Percentiles rank a stretch among this genome's conserved stretches.
These are phyloP conservation scores for Exobasidium cylindrosporum DNA, from an alignment of 1,284 basidiomycete species.

Conservation along the genomic window DNA sequence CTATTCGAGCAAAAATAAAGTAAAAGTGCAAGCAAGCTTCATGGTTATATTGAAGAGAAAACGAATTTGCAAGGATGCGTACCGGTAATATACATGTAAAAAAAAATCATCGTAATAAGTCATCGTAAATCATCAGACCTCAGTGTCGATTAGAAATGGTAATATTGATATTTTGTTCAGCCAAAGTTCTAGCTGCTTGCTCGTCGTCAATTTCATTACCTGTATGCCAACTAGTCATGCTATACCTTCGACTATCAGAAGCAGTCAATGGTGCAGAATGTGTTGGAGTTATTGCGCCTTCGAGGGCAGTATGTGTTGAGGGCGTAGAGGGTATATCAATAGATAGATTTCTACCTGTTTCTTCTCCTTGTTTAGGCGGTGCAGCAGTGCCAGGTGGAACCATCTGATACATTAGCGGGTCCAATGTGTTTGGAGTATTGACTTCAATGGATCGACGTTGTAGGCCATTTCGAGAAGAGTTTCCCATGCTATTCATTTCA, in stretches of 20 bases:
- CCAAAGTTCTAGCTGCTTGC: neutral
- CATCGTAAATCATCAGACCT: too few species aligned
- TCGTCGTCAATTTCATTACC: conserved; percentile 1
- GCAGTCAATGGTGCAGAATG: neutral
- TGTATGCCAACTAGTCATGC: conserved; percentile 4
- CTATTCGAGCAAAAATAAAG: too few species aligned
- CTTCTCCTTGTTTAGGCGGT: neutral
- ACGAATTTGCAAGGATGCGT: too few species aligned
- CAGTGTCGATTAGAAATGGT: neutral
- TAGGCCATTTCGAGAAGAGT: neutral
- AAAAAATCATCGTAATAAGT: too few species aligned
- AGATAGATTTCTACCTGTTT: neutral
- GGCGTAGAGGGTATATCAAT: too few species aligned
- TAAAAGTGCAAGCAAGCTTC: too few species aligned
- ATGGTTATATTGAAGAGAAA: too few species aligned
- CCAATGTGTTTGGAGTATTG: conserved; percentile 3
- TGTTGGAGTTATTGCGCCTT: neutral
- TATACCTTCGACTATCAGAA: neutral
- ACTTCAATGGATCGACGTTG: neutral
- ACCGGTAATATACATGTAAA: too few species aligned
- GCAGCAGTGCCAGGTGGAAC: neutral
- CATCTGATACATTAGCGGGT: neutral
- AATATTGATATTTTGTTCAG: neutral
- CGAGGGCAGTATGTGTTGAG: too few species aligned
- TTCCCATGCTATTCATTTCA: neutral